Base-by-base conservation (phyloP, 257 asterid species). In the Jasminum sambac region DNA sequence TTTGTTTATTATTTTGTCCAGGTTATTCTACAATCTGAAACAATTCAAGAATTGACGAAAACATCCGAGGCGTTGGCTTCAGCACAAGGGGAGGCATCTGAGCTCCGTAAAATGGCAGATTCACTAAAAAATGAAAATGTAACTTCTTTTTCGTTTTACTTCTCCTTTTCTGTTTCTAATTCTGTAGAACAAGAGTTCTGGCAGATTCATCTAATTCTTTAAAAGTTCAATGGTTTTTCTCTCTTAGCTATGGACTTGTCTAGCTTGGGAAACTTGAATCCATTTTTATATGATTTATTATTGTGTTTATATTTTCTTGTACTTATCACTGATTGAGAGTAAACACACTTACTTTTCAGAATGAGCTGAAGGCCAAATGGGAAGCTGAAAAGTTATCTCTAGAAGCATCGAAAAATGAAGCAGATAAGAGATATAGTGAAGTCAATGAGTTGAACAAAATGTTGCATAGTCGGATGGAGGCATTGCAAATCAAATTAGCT, bases 1-100 rank as follows among this genome's bases (percentile, higher is more conserved):
- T n/a, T 17, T 21, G 2, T 55, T 55, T 55, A 4, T 55, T 55
- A 2, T 55, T 55, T 52, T 55, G 13, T 55, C 14, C 62, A 55
- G 62, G 62, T 55, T 55, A 24, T 91, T 74, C 82, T 91, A 41
- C 99, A 91, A 74, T 94, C 98, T 6, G 96, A 89, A 73, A 94
- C 99, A 66, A 94, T 94, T 82, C 96, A 94, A 77, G 98, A 94
- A 80, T 77, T 94, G 88, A 94, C 89, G 9, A 89, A 81, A 86
- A 89, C 99, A 23, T 94, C 99, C 3, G 85, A 87, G 69, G 89
- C 95, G 39, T 80, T 91, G 85, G 84, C 91, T 80, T 69, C 84
- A 24, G 74, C 80, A 11, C 96, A 91, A 71, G 88, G 76, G 57
- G 96, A 89, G 79, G 80, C 85, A 71, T 86, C 91, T 77, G 85